Evolutionary conservation across 495 filamentous ascomycete genomes (phyloP).

Genomic region (Monascus purpureus): DNA sequence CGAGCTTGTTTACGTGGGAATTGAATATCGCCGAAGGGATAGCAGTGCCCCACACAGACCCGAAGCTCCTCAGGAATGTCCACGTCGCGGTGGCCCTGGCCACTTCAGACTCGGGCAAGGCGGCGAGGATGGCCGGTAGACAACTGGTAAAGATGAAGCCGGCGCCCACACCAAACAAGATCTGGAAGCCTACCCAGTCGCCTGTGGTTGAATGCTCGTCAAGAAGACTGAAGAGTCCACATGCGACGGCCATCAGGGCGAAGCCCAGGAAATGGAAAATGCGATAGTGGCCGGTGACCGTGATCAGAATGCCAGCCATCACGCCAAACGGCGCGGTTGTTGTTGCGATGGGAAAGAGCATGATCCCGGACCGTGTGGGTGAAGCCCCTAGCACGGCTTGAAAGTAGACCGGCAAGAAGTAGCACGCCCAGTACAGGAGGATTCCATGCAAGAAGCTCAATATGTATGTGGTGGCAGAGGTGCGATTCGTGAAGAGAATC

Average conservation of each 20-base stretch:
- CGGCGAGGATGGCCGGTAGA: constrained; percentile 26
- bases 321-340: constrained; percentile 17
- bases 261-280: constrained; percentile 26
- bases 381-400: constrained; percentile 18
- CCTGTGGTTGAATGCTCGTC: constrained; percentile 9
- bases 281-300: constrained; percentile 31
- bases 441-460: too few relatives aligned
- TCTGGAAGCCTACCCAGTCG: constrained; percentile 17
- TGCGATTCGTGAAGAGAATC: neutral
- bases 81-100: constrained; percentile 29
- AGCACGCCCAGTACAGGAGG: too few relatives aligned
- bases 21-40: constrained; percentile 39
- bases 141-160: constrained; percentile 16
- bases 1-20: neutral
- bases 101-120: constrained; percentile 18
- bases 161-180: constrained; percentile 14
- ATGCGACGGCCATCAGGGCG: constrained; percentile 21
- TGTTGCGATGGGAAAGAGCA: constrained; percentile 21
- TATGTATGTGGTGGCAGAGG: too few relatives aligned
- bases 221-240: constrained; percentile 28
- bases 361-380: constrained; percentile 20
- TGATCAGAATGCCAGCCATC: constrained; percentile 16
- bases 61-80: constrained; percentile 33
- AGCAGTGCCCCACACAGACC: constrained; percentile 34
- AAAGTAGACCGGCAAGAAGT: constrained; percentile 36